A percentile compares a stretch with the other conserved stretches of the same genome.
phyloP scores from a whole-genome alignment of 345 rosid genomes.

The Garcia nutans region DNA sequence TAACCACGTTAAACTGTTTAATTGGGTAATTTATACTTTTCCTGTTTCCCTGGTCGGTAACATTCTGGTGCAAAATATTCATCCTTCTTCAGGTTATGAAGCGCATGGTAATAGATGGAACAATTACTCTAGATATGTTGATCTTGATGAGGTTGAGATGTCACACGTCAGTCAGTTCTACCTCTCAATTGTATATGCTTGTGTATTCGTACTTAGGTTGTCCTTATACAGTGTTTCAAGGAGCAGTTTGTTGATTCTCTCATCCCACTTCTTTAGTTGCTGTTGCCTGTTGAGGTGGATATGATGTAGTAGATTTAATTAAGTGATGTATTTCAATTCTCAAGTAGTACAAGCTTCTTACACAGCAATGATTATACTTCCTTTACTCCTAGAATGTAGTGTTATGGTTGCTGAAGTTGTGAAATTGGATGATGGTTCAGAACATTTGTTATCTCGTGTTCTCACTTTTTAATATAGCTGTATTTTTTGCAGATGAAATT shows the following conservation, averaged over 20 bases:
- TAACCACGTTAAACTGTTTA: background rate
- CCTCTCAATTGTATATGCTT: background rate
- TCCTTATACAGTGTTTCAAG: background rate
- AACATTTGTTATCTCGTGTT: background rate
- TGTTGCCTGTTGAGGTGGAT: background rate
- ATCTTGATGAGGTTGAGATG: conserved; percentile 10
- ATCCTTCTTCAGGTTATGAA: conserved; percentile 10
- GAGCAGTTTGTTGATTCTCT: background rate
- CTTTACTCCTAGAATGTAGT: background rate
- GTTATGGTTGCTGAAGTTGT: background rate
- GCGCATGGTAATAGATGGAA: background rate
- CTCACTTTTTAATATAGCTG: background rate
- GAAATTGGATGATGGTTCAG: background rate
- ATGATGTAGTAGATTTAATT: background rate
- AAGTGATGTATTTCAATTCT: background rate
- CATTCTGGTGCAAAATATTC: background rate
- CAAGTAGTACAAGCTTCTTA: background rate
- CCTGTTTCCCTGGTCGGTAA: background rate
- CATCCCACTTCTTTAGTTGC: background rate
- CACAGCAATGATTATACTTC: background rate
- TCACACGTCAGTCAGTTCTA: conserved; percentile 13
- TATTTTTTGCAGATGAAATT: no score
- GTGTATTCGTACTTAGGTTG: background rate
- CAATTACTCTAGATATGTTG: conserved; percentile 2
- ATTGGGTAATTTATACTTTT: background rate